These are phyloP conservation scores for Sorghum bicolor DNA, from an alignment of 176 grass and related monocot genomes.

Conservation along the genomic window Sorghum_bicolor_NCBIv3 NC_012875.2:49754501-49755000, in stretches of 20 bases:
- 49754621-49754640: background rate
- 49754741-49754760: slow-evolving; percentile 41
- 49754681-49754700: slow-evolving; percentile 41
- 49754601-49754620: background rate
- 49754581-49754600: background rate
- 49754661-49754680: slow-evolving; percentile 32
- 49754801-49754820: slow-evolving; percentile 26
- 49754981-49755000: slow-evolving; percentile 48
- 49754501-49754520: background rate
- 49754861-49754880: background rate
- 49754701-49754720: slow-evolving; percentile 35
- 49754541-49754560: background rate
- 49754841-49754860: background rate
- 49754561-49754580: background rate
- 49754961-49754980: background rate
- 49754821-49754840: slow-evolving; percentile 28
- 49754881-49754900: slow-evolving; percentile 8
- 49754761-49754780: background rate
- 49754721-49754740: background rate
- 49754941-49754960: background rate
- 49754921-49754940: background rate
- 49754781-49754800: background rate
- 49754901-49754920: slow-evolving; percentile 29
- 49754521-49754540: background rate
- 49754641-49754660: slow-evolving; percentile 21